Conservation (phyloP, 78 protist species). For the Bigelowiella natans region DNA sequence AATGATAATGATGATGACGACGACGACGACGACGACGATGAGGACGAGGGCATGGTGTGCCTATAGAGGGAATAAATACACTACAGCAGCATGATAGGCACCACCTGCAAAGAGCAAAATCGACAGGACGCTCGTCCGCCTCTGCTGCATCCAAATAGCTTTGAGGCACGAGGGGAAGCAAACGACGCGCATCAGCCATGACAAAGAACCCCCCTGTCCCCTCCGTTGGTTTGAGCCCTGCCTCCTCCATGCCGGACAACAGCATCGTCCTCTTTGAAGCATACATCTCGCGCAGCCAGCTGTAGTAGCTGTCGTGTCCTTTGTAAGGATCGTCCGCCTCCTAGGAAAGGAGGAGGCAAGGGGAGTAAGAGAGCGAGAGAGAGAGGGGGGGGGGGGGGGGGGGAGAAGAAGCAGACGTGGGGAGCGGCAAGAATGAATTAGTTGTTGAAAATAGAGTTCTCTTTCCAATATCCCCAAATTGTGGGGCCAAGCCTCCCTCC, state of each 20-base stretch:
- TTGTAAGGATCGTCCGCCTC: conserved; percentile 1
- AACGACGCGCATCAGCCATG: conserved; percentile 8
- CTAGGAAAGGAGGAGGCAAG: no score
- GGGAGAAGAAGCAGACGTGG: not conserved
- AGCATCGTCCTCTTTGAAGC: not conserved
- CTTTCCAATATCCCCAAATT: not conserved
- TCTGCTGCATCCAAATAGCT: not conserved
- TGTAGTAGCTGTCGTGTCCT: not conserved
- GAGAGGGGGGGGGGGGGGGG: no score
- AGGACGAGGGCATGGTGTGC: no score
- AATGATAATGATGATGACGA: no score
- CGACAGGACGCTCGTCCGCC: not conserved
- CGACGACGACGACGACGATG: no score
- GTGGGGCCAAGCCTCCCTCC: no score
- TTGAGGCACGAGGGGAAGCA: not conserved
- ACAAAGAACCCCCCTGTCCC: conserved; percentile 13
- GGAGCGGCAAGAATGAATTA: not conserved
- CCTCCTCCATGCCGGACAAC: not conserved
- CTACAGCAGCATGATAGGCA: no score
- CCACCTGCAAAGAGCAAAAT: conserved; percentile 33
- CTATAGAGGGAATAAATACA: no score
- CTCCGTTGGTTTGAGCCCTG: not conserved
- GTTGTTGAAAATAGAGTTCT: not conserved
- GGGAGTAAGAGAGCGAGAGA: no score
- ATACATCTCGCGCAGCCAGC: not conserved